Base-by-base conservation (phyloP, 352 stramenopile genomes). In the Phytophthora pistaciae region DNA sequence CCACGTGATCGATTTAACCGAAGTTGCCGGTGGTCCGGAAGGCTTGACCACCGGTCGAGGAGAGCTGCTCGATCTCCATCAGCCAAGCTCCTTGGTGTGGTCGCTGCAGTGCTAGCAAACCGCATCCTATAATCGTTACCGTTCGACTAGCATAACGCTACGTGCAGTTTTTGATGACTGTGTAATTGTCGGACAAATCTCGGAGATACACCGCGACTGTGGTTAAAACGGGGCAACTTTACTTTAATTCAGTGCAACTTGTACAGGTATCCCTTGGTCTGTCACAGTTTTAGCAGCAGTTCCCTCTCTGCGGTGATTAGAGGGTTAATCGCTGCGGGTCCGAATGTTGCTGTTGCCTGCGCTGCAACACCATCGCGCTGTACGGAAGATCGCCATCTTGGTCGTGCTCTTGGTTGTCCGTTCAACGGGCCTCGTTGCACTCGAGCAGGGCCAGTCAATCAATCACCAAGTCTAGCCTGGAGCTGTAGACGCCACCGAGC, bases 391-490 rank as follows among this genome's bases (percentile, higher is more conserved):
- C 64, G 64, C 64, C 68, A 76, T 76, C 64, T 64, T 14, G 57
- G 25, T 57, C 44, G 11, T n/a, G 40, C 49, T 63, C 62, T 66
- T 48, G 62, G 31, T 68, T 72, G 63, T 64, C 68, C 50, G n/a
- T 25, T 52, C 20, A 49, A 52, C 44, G 44, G 44, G 25, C 44
- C 25, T n/a, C 44, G 27, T 68, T 65, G 57, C 68, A 76, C 21
- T 49, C 68, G 42, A 76, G 68, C 64, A 71, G 42, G 68, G 64
- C 68, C 68, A 76, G 23, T 72, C 64, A 72, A 69, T 62, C 27
- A 68, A 69, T 59, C 20, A 25, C n/a, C 52, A 57, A 3, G 21
- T 20, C 38, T 49, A n/a, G 3, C 42, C 20, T 54, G 29, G 33
- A 54, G 42, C 60, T 56, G 44, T 23, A 18, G 44, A 57, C 14